Base-by-base conservation (phyloP, 1,284 basidiomycete species). In the Malassezia cuniculi region DNA sequence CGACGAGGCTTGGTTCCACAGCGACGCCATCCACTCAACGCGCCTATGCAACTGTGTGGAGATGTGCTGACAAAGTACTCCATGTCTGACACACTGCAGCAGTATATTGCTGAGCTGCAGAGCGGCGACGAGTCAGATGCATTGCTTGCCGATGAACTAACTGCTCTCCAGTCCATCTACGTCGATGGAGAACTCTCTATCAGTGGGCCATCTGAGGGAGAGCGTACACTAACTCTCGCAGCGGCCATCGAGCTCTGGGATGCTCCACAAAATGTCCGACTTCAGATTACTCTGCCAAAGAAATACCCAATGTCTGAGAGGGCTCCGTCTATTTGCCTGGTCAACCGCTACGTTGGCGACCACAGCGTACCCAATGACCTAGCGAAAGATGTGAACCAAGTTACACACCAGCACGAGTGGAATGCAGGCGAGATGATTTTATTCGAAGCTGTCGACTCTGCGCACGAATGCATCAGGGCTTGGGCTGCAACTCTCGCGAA, bases 401-500 rank as follows among this genome's bases (percentile, higher is more conserved):
- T n/a, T n/a, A n/a, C n/a, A n/a, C n/a, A n/a, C n/a, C n/a, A n/a
- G n/a, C n/a, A n/a, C n/a, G n/a, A n/a, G 5, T 63, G 60, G 60
- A 9, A 12, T 0, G 27, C 25, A 3, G 65, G 65, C 4, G 45
- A 59, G 19, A 55, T 60, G 10, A 49, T 59, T 20, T 34, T 68
- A 10, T 69, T 67, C 27, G 67, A 69, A 36, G 66, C 60, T 8
- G 50, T 68, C 24, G 66, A 68, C 36, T 48, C 47, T 46, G 66
- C 59, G 10, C 52, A 53, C 18, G 65, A 68, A 31, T 41, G 44
- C 18, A 42, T 65, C 5, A 26, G 39, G 12, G 34, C 33, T 11
- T 68, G 64, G 63, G n/a, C n/a, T n/a, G n/a, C n/a, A n/a, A n/a
- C n/a, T n/a, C n/a, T n/a, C n/a, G n/a, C n/a, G n/a, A n/a, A n/a